Evolutionary conservation across 345 rosid species (phyloP), one percentile per base, ranked within the genome.

Genomic region (Crucihimalaya himalaica): DNA sequence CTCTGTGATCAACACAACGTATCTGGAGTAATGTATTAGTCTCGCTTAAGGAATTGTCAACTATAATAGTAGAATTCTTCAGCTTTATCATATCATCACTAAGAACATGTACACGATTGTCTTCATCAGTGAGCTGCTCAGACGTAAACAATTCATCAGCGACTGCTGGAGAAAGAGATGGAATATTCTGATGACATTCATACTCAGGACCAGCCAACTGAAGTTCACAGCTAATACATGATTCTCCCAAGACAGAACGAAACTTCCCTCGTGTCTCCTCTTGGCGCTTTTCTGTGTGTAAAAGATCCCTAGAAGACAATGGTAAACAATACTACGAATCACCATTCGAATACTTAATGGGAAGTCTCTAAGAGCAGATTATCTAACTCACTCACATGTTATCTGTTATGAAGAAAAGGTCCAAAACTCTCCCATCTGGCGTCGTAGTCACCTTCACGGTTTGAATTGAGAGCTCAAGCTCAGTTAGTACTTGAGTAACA

Each of bases 381-480:
- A 3, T 47, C 18, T 15, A 35, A 48, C 35, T 15, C 37, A 42
- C 95, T 86, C 80, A 90, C 98, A 81, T 42, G 84, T 83, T 90
- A 80, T 90, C 97, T 11, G 87, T 88, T 35, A 93, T 75, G 57
- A 93, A 90, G 87, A 93, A 90, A 72, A 90, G 97, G 68, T 93
- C 93, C 39, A 90, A 75, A 67, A 88, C 96, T 74, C 88, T 88
- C 31, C 78, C 91, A 72, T 90, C 97, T 2, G 96, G 97, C 0
- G 92, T 88, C 0, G 92, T 90, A 0, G 78, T 90, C n/a, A 93
- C 98, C 82, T 93, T 93, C 40, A 93, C 98, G 70, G 82, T 85
- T 69, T 85, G 96, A 74, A 90, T 93, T 25, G 95, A 82, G 37
- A 90, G 82, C 85, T 93, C 90, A 14, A 93, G 96, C 83, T 93